Base-by-base conservation (phyloP, 179 eudicot genomes). In the Carnegiea gigantea region DNA sequence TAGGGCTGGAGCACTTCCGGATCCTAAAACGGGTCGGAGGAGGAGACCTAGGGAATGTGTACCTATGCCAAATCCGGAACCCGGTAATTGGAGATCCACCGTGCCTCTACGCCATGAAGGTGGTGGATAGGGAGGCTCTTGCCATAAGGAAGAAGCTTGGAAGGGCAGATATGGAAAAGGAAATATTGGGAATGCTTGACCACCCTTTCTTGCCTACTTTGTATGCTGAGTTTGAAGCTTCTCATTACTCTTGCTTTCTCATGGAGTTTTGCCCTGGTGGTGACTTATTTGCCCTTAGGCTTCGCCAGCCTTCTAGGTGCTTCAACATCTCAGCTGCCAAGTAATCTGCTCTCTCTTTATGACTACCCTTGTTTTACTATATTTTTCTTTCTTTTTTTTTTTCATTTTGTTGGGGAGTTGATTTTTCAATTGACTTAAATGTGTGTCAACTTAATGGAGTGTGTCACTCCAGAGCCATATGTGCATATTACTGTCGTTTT, bases 221-320 rank as follows among this genome's bases (percentile, higher is more conserved):
- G 44, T 93, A 93, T 73, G 94, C 97, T 1, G 87, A 90, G 62
- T 92, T 93, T 82, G 90, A 93, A n/a, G 95, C 97, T 54, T 91
- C 93, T 33, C 94, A 92, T 73, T 93, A 92, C 43, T 92, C 93
- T 57, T 93, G 98, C 70, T 82, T 93, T 81, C 89, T 92, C 51
- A 91, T 92, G 96, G 98, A 91, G 91, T 93, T 89, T 83, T 93
- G 95, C 26, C 89, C 94, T 53, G 95, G 97, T 36, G 97, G 97
- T 13, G 97, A 93, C 76, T 84, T 93, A 76, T 89, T 85, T 70
- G 93, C 93, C 26, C 88, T 93, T 74, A 84, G 91, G 48, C 90
- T 84, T n/a, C 88, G 92, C 6, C 94, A 89, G 30, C 94, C 93
- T 5, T 76, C 81, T 15, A 84, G 84, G 82, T 84, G 87, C 9